Base-by-base conservation (phyloP, 2,329 filamentous ascomycete species). In the Cladorrhinum sp. region DNA sequence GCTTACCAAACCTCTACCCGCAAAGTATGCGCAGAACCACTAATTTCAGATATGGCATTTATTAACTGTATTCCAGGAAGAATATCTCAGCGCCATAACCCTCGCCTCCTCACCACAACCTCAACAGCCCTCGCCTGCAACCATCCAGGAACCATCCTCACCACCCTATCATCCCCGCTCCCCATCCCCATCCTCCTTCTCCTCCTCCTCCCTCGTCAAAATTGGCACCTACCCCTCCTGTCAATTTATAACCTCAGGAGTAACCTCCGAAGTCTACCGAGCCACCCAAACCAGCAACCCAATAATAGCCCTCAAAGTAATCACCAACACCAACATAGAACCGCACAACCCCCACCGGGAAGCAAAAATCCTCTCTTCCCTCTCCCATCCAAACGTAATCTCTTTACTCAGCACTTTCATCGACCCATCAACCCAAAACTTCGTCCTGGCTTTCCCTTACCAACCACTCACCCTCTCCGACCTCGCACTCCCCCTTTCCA, bases 211-310 rank as follows among this genome's bases (percentile, higher is more conserved):
- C 1, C 79, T 78, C 9, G 72, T 81, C 48, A 72, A 73, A 29
- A 86, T 88, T 60, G 85, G 85, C 8, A 25, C 72, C 4, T 87
- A 86, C 65, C 50, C 64, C 18, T 74, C 79, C 62, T 89, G 86
- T 69, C 74, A 76, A 24, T 80, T 81, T 65, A 70, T 88, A n/a
- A 79, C 79, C 50, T 78, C 79, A 64, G 95, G 95, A 20, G 79
- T 93, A 12, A 95, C 92, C 63, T 95, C 93, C 18, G 85, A 88
- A 58, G 86, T 99, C 55, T 98, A 93, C 77, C 88, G 88, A n/a
- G n/a, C n/a, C 67, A 86, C 86, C 45, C 76, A 72, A 22, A 68
- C 76, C 56, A 77, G 78, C 18, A 93, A 93, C 1, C 76, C 72
- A 24, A 68, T 75, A 55, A 77, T 78, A 18, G 95, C 93, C 1